These are phyloP conservation scores for Beta macrorhiza DNA, from an alignment of 179 eudicot genomes.

Conservation along the genomic window DNA sequence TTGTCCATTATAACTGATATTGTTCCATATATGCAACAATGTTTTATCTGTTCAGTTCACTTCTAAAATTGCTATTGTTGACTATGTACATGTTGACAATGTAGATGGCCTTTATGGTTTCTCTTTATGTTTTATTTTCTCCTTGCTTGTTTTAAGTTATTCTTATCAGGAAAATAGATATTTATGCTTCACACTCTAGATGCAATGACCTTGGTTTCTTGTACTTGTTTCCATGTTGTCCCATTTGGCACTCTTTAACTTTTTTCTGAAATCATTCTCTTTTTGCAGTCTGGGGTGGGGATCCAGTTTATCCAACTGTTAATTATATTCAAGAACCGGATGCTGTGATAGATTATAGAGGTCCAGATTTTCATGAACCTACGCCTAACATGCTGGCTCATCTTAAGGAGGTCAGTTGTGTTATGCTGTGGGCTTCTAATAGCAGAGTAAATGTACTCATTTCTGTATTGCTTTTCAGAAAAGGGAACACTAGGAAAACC, in stretches of 20 bases:
- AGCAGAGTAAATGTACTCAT: not conserved
- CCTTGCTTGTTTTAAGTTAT: not conserved
- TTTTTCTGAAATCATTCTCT: conserved; percentile 19
- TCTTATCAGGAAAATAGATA: not conserved
- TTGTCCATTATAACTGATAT: not conserved
- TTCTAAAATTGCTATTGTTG: conserved; percentile 1
- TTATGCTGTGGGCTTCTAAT: not conserved
- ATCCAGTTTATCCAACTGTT: conserved; percentile 96
- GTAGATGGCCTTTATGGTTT: not conserved
- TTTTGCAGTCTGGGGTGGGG: conserved; percentile 99
- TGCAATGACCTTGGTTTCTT: not conserved
- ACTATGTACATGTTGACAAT: not conserved
- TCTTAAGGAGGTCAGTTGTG: conserved; percentile 73
- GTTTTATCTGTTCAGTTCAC: not conserved
- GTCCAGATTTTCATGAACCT: conserved; percentile 98
- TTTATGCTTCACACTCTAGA: not conserved
- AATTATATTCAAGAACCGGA: conserved; percentile 98
- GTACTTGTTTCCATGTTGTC: conserved; percentile 16
- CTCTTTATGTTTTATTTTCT: not conserved
- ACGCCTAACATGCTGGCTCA: conserved; percentile 81
- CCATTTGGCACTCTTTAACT: not conserved
- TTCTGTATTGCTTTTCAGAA: not conserved
- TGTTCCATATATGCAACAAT: not conserved
- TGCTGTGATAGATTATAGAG: conserved; percentile 82
- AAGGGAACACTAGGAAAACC: not conserved